phyloP scores from a whole-genome alignment of 257 asterid genomes.

The Nicotiana attenuata region DNA sequence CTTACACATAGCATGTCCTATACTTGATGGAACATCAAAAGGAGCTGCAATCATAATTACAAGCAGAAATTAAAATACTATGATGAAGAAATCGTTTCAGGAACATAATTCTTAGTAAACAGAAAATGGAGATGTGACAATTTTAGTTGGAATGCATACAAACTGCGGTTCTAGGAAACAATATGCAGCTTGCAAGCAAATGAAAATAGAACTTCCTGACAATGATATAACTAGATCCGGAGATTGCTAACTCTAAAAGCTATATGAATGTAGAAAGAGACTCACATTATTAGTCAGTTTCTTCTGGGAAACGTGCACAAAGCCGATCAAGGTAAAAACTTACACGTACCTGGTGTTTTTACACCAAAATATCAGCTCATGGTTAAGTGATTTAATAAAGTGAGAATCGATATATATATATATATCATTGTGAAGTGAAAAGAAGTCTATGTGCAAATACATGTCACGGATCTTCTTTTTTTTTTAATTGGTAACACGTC shows the following conservation, averaged over 20 bases:
- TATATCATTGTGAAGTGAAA: no score
- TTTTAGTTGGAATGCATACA: background rate
- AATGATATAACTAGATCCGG: background rate
- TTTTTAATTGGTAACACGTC: no score
- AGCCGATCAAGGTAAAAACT: background rate
- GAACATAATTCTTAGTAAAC: no score
- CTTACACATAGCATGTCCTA: background rate
- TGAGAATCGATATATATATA: no score
- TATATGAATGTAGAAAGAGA: background rate
- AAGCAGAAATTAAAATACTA: background rate
- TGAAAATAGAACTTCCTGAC: background rate
- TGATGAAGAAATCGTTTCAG: no score
- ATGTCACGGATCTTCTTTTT: no score
- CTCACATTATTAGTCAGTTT: background rate
- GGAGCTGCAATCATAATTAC: conserved; percentile 9
- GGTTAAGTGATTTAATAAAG: no score
- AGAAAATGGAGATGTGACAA: background rate
- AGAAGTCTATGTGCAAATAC: background rate
- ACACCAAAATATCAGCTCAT: background rate
- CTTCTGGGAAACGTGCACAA: background rate
- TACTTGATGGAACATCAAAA: background rate
- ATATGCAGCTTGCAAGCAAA: no score
- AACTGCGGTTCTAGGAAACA: background rate
- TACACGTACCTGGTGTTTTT: background rate
- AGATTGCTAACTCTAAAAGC: background rate